Base-by-base conservation (phyloP, 108 stramenopile genomes). In the Skeletonema tropicum region DNA sequence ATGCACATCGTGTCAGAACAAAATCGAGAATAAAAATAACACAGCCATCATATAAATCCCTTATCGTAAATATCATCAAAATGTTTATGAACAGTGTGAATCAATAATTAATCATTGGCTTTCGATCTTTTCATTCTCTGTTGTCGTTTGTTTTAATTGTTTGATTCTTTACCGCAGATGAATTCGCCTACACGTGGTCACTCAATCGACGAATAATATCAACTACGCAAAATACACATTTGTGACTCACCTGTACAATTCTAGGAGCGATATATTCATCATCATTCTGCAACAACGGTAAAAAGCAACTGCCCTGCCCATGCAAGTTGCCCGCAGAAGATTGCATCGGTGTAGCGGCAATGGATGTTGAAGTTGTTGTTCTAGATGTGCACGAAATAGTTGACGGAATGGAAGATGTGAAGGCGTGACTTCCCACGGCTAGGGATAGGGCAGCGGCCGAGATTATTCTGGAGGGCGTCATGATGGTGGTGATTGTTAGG, bases 221-320 rank as follows among this genome's bases (percentile, higher is more conserved):
- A n/a, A n/a, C n/a, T n/a, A n/a, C n/a, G n/a, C n/a, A n/a, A n/a
- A n/a, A n/a, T n/a, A 46, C 13, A 41, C 35, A 23, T 12, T 8
- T 7, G 4, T 15, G 8, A 76, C 87, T 33, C 68, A 89, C 90
- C 91, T 89, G 90, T 49, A 95, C 79, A 68, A 95, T 95, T 45
- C 94, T 77, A 6, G 94, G 94, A 68, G 89, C 89, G 64, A 86
- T 90, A 64, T 90, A 90, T 57, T 95, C 92, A 42, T 91, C 86
- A 45, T 92, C 92, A 46, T 90, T 83, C 70, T 95, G 94, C 60
- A 85, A 84, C 70, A 95, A 64, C 0, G 94, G 92, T 15, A 95
- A 71, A 67, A 93, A 95, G 74, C 94, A 92, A 9, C 92, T 87
- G 21, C 84, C 76, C 70, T 90, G 69, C 1, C 94, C 94, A 64